phyloP scores from a whole-genome alignment of 495 filamentous ascomycete genomes.

The Aspergillus avenaceus region DNA sequence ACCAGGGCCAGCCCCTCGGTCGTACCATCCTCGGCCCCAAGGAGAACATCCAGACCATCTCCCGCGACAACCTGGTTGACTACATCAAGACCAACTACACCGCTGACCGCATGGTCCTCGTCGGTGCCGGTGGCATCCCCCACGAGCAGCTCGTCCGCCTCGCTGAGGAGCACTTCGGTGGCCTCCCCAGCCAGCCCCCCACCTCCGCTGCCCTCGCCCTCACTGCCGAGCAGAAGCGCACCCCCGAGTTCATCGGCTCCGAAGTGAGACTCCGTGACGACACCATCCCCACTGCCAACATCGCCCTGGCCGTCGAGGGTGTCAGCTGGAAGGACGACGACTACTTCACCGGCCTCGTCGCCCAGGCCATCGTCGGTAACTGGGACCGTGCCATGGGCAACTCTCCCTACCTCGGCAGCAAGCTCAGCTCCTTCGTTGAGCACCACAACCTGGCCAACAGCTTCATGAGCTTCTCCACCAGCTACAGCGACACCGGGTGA shows the following conservation, averaged over 20 bases:
- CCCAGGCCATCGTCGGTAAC: slow-evolving; percentile 98
- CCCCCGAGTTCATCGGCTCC: slow-evolving; percentile 92
- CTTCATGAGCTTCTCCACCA: slow-evolving; percentile 99
- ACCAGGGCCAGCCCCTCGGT: slow-evolving; percentile 90
- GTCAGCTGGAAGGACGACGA: slow-evolving; percentile 98
- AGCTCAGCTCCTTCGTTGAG: slow-evolving; percentile 89
- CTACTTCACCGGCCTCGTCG: slow-evolving; percentile 96
- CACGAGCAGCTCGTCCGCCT: slow-evolving; percentile 91
- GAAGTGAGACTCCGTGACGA: slow-evolving; percentile 94
- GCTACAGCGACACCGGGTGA: slow-evolving; percentile 98
- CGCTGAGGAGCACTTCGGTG: slow-evolving; percentile 91
- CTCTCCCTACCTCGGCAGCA: slow-evolving; percentile 93
- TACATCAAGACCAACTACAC: slow-evolving; percentile 99
- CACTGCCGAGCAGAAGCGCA: slow-evolving; percentile 69
- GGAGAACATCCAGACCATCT: slow-evolving; percentile 97
- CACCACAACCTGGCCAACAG: slow-evolving; percentile 93
- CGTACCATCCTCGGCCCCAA: slow-evolving; percentile 96
- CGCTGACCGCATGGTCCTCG: slow-evolving; percentile 98
- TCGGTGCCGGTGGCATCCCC: slow-evolving; percentile 89
- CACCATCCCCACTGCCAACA: slow-evolving; percentile 91
- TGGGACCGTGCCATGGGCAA: slow-evolving; percentile 99
- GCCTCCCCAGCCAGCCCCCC: slow-evolving; percentile 66
- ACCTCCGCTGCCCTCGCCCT: slow-evolving; percentile 61
- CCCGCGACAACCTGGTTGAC: slow-evolving; percentile 78
- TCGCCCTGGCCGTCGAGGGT: slow-evolving; percentile 98